These are phyloP conservation scores for Hericium rajendrae DNA, from an alignment of 768 basidiomycete genomes.

Conservation along the genomic window DNA sequence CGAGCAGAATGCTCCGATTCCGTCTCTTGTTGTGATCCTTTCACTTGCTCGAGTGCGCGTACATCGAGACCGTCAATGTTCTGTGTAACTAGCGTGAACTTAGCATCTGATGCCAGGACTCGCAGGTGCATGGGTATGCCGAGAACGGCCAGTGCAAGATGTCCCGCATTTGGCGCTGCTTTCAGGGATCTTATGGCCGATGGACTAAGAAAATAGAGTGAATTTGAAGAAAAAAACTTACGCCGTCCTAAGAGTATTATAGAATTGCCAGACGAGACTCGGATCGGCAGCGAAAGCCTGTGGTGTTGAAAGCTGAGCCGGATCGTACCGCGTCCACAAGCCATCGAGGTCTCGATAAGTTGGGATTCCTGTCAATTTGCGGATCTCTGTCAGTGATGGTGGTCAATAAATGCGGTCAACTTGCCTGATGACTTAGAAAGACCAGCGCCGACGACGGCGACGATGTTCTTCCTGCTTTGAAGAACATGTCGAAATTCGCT, in stretches of 20 bases:
- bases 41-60: conserved; percentile 27
- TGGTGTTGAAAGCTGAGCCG: background rate
- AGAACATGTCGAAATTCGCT: conserved; percentile 3
- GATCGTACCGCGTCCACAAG: too few species aligned
- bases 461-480: conserved; percentile 22
- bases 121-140: background rate
- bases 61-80: too few species aligned
- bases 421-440: conserved; percentile 53
- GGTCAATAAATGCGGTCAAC: background rate
- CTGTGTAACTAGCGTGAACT: conserved; percentile 58
- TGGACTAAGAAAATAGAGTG: too few species aligned
- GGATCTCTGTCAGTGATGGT: background rate
- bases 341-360: conserved; percentile 8
- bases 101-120: conserved; percentile 31
- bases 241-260: background rate
- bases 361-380: conserved; percentile 18
- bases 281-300: conserved; percentile 6
- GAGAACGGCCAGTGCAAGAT: background rate
- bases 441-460: conserved; percentile 45
- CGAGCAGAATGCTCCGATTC: background rate
- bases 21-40: background rate
- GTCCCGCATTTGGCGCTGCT: too few species aligned
- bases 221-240: too few species aligned
- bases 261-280: conserved; percentile 1
- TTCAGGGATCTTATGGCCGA: too few species aligned